Evolutionary conservation across 2,329 filamentous ascomycete genomes (phyloP), one percentile per base, ranked within the genome.

Genomic region (Ophiostoma australiae): DNA sequence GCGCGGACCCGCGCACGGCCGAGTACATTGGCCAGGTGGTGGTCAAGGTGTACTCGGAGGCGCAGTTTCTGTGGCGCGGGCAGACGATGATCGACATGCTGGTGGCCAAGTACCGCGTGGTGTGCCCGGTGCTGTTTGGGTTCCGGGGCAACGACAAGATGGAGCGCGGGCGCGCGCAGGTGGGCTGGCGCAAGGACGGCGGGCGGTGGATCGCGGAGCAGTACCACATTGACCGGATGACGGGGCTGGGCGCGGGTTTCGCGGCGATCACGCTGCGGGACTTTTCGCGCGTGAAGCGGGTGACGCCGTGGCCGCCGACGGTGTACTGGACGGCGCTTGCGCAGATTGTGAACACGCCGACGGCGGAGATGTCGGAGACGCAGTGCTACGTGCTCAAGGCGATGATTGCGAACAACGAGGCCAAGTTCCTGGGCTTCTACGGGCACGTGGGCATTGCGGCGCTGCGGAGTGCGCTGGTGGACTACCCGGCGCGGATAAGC

Each of bases 91-190:
- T 91, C 70, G 91, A 94, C 77, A 89, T 95, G 69, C 80, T 95
- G 4, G 85, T 93, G 76, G 90, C 94, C 70, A 97, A 98, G 79
- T 91, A 92, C 76, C 89, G 93, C 72, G 84, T 91, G 20, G 84
- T 87, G 3, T 97, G 93, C 76, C 94, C 95, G 0, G 89, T 93
- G 1, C 83, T 99, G 0, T 98, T 96, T 78, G 94, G 94, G 23
- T 87, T 94, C 74, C 85, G 87, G 63, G 94, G 92, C 33, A 88
- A 84, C 73, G 92, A 97, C 78, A 89, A 85, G 73, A 96, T 89
- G 0, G 85, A 88, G 66, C 82, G 83, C 13, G 93, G 92, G 0
- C 86, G 89, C 15, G 75, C 80, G 23, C 84, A 86, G n/a, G 80
- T 97, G 2, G 93, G 92, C 0, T 97, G 93, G 92, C 86, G 84